Percentiles rank a stretch among this genome's conserved stretches.
Evolutionary conservation across 164 flowering plant species (phyloP).

Genomic region (Hamamelis virginiana): DNA sequence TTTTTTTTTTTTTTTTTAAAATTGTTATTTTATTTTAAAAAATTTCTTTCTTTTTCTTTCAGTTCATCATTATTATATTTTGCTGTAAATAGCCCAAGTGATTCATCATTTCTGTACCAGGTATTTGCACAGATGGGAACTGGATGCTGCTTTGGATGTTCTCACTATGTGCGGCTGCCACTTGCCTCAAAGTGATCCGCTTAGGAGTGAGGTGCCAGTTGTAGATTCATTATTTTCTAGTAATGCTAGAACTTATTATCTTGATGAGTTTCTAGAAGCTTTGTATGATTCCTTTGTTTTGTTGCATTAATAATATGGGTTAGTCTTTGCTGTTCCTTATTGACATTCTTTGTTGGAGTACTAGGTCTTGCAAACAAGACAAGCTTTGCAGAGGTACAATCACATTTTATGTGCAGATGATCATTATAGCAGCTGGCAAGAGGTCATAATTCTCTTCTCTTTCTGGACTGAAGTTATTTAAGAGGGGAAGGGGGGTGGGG

Average conservation of each 20-base stretch:
- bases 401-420: constrained; percentile 89
- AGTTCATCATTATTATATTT: neutral
- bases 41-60: neutral
- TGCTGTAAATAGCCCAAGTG: neutral
- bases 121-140: constrained; percentile 86
- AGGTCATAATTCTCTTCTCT: constrained; percentile 44
- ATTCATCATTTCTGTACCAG: constrained; percentile 32
- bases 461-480: neutral
- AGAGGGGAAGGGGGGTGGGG: neutral
- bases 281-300: neutral
- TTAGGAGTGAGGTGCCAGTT: constrained; percentile 62
- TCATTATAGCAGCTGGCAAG: constrained; percentile 90
- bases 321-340: neutral
- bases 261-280: neutral
- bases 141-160: constrained; percentile 89
- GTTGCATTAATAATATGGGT: neutral
- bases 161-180: constrained; percentile 98
- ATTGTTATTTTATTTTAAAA: too few species aligned
- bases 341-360: constrained; percentile 18
- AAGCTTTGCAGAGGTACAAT: constrained; percentile 80
- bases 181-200: constrained; percentile 59
- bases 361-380: constrained; percentile 79
- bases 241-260: neutral
- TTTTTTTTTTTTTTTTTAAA: neutral
- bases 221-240: neutral